Base-by-base conservation (phyloP, 495 filamentous ascomycete species). In the Annulohypoxylon nitens region DNA sequence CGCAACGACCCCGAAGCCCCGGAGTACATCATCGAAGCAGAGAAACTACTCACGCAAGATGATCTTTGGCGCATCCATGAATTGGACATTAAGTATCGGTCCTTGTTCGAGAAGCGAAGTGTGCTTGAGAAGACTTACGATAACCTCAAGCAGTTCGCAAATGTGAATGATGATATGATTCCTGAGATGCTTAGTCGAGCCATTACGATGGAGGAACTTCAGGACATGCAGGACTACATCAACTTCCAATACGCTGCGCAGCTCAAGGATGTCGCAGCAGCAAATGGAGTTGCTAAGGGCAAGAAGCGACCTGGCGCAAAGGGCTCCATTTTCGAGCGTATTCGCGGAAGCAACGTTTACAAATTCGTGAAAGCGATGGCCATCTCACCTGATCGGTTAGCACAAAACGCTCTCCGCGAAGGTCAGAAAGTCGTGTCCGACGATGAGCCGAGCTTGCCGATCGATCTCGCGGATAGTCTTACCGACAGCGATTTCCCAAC, bases 21-120 rank as follows among this genome's bases (percentile, higher is more conserved):
- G 0, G 88, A 92, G 67, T 94, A 92, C 78, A 90, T 87, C 8
- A 87, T 93, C 33, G 89, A 87, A 48, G 93, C 94, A 0, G 93
- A 97, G 82, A 96, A 97, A 78, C 87, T 99, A 4, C 85, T 99
- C 26, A 93, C 90, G 66, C 96, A 98, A 81, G 91, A 93, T 39
- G 97, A 98, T 76, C 83, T 98, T 0, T 99, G 96, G 96, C 90
- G 93, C 18, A 92, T 98, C 54, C 89, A 98, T 55, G 96, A 98
- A 75, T 86, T 96, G 54, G 96, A 99, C 76, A 89, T 98, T 73
- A 97, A 97, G 77, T 99, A 94, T 83, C 89, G 93, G 60, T 94
- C 94, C 2, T 84, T 98, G 50, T 82, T 95, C 45, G 94, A 98
- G 73, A 98, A 97, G 81, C 90, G 96, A 20, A 93, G 92, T 60